These are phyloP conservation scores for Naegleria fowleri DNA, from an alignment of 208 protist species.

Conservation along the genomic window DNA sequence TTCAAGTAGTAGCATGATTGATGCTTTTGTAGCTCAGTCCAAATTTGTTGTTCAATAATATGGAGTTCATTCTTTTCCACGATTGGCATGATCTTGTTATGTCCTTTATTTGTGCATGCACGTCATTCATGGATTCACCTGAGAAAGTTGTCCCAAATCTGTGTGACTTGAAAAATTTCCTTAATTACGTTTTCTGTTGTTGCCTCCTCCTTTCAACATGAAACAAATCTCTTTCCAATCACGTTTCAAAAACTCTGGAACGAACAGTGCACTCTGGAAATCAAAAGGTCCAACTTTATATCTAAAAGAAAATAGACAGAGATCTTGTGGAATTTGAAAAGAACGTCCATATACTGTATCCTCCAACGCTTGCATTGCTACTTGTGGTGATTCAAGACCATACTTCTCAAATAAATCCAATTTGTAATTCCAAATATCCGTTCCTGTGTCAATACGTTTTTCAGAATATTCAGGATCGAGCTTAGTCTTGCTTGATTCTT, in stretches of 20 bases:
- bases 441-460: background rate
- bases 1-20: constrained; percentile 53
- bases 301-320: background rate
- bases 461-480: background rate
- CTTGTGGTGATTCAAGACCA: background rate
- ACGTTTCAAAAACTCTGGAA: background rate
- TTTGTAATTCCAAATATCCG: background rate
- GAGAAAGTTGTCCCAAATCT: too few relatives aligned
- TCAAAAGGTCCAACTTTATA: background rate
- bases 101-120: too few relatives aligned
- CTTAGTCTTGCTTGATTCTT: background rate
- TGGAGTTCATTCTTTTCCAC: too few relatives aligned
- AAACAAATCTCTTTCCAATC: too few relatives aligned
- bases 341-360: background rate
- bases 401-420: background rate
- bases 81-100: too few relatives aligned
- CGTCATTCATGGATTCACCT: too few relatives aligned
- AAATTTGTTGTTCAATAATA: background rate
- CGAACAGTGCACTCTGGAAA: background rate
- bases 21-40: constrained; percentile 45
- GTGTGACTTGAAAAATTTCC: too few relatives aligned
- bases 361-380: background rate
- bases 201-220: too few relatives aligned
- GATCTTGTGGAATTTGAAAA: background rate
- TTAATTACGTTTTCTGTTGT: too few relatives aligned